Conservation (phyloP, 2,329 filamentous ascomycete genomes). For the Xylariaceae sp. region DNA sequence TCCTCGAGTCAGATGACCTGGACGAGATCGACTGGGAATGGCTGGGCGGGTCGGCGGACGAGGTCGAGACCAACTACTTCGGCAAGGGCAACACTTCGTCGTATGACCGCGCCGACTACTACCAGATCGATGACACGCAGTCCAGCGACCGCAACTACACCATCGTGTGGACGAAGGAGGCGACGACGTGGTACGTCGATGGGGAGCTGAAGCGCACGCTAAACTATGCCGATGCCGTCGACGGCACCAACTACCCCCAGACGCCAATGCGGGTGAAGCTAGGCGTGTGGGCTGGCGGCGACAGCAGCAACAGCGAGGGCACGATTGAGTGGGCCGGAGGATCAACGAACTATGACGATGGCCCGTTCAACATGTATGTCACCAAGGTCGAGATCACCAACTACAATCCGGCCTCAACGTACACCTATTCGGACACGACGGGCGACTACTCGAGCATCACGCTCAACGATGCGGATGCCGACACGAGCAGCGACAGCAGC, state of each 20-base stretch:
- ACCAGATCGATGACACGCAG: slow-evolving; percentile 52
- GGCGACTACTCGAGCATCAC: slow-evolving; percentile 1
- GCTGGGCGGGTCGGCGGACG: slow-evolving; percentile 68
- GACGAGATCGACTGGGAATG: slow-evolving; percentile 98
- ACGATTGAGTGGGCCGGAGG: slow-evolving; percentile 71
- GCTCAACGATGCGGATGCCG: neutral
- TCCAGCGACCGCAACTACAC: slow-evolving; percentile 60
- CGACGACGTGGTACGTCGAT: slow-evolving; percentile 63
- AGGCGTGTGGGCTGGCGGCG: slow-evolving; percentile 62
- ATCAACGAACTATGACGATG: slow-evolving; percentile 45
- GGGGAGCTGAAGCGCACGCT: slow-evolving; percentile 58
- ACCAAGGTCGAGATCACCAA: slow-evolving; percentile 1
- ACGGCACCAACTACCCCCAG: slow-evolving; percentile 55
- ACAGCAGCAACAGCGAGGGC: slow-evolving; percentile 56
- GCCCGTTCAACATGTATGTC: slow-evolving; percentile 46
- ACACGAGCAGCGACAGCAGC: neutral
- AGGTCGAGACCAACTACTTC: slow-evolving; percentile 87
- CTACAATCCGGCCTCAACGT: slow-evolving; percentile 2
- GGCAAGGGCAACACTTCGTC: slow-evolving; percentile 65
- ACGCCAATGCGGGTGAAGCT: slow-evolving; percentile 69
- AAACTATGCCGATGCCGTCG: slow-evolving; percentile 52
- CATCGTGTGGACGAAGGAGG: slow-evolving; percentile 63
- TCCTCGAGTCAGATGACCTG: slow-evolving; percentile 84
- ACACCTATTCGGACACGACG: slow-evolving; percentile 1
- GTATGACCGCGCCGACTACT: slow-evolving; percentile 65